Evolutionary conservation across 228 moss, liverwort and hornwort genomes (phyloP), one percentile per base, ranked within the genome.

Genomic region (Sphagnum fallax): DNA sequence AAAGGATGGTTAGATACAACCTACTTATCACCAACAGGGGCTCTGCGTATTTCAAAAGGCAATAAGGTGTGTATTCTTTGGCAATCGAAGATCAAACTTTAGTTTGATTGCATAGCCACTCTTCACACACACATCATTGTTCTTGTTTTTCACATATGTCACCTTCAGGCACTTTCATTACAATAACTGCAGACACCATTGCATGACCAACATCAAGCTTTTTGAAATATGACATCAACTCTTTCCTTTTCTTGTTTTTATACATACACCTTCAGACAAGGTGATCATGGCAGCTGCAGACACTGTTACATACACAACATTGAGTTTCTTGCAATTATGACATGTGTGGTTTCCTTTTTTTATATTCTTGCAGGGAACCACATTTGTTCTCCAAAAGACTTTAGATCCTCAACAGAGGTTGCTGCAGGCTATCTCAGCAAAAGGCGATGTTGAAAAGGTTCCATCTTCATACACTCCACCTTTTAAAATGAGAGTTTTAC

Each of bases 1-100:
- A 97, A 93, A 74, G 96, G 96, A 10, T 97, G 96, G 96, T 79
- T 97, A 51, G 96, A 97, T 62, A 97, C 89, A 6, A 97, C 96
- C 47, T 97, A 97, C 52, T 81, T 97, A 64, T 97, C 96, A 13
- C 87, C 89, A 13, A 72, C 89, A 50, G 96, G 96, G 63, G 84
- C 75, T 49, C 70, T 97, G 47, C 85, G 96, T 61, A 85, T 97
- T 64, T 86, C 96, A 18, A 86, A 70, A 73, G 96, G 96, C 77
- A 97, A 97, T 62, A 97, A 97, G 88, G 96, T 81, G 74, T 51
- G 69, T 50, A 18, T 9, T 66, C 49, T 50, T 6, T 32, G 2
- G 32, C 32, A 16, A 64, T 8, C 16, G 0, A 64, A 64, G 64
- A 4, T 32, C 18, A 49, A 64, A 32, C 32, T 9, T 32, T 10